A percentile compares a stretch with the other conserved stretches of the same genome.
phyloP scores from a whole-genome alignment of 768 basidiomycete species.

The Gelatoporia subvermispora region DNA sequence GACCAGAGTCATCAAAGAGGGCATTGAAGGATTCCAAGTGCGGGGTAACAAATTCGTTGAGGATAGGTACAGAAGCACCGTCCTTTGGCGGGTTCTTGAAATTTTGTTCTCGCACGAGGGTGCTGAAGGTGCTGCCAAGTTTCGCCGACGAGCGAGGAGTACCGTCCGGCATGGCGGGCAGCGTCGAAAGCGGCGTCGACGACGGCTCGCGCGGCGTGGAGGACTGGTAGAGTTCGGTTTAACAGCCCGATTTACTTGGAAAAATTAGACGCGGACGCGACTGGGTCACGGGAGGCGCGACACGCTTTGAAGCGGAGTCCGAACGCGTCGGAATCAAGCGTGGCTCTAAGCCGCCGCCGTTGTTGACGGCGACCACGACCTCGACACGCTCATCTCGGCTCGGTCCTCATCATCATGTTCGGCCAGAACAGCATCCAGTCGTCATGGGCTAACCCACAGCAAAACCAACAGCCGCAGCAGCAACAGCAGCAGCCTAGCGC shows the following conservation, averaged over 20 bases:
- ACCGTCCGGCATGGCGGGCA: conserved; percentile 44
- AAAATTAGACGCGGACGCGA: conserved; percentile 9
- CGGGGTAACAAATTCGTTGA: conserved; percentile 90
- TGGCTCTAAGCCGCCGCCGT: background rate
- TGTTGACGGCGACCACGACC: conserved; percentile 9
- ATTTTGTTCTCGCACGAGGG: conserved; percentile 68
- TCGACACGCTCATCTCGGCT: conserved; percentile 5
- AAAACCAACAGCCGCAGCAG: conserved; percentile 39
- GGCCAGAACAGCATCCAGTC: conserved; percentile 46
- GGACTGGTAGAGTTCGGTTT: too few relatives aligned
- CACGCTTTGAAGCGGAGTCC: conserved; percentile 12
- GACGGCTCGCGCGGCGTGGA: too few relatives aligned
- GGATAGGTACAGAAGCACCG: conserved; percentile 66
- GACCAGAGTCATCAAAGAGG: conserved; percentile 88
- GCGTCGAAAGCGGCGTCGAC: background rate
- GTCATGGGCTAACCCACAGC: conserved; percentile 65
- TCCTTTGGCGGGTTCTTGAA: conserved; percentile 73
- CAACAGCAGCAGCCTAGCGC: conserved; percentile 55
- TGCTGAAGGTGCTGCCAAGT: conserved; percentile 63
- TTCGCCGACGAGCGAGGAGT: conserved; percentile 29
- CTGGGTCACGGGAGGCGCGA: conserved; percentile 1
- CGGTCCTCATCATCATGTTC: conserved; percentile 47
- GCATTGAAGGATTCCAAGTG: conserved; percentile 97
- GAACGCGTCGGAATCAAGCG: conserved; percentile 5
- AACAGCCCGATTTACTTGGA: background rate